Conservation (phyloP, 139 green algal genomes). For the Chlorella sp. region DNA sequence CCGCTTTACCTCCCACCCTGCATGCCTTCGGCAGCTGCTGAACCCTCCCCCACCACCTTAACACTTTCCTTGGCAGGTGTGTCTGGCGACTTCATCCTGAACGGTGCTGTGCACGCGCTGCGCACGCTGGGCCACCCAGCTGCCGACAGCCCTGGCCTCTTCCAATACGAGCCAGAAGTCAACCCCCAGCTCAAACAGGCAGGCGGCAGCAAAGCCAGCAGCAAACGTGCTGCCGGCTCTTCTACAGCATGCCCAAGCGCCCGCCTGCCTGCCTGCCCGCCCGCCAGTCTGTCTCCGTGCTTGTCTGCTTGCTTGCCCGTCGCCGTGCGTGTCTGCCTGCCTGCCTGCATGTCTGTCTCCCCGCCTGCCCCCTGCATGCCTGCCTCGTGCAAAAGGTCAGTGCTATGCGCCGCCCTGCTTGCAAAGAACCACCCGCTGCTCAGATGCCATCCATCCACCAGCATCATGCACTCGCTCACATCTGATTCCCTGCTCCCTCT, state of each 20-base stretch:
- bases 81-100: constrained; percentile 71
- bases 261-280: background rate
- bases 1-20: background rate
- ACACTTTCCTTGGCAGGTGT: constrained; percentile 46
- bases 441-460: too few species aligned
- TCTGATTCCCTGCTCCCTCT: background rate
- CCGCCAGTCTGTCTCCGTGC: too few species aligned
- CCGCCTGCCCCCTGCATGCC: too few species aligned
- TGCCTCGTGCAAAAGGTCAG: too few species aligned
- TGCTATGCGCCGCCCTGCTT: too few species aligned
- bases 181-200: constrained; percentile 44
- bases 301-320: too few species aligned
- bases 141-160: background rate
- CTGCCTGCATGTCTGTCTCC: too few species aligned
- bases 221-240: background rate
- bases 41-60: too few species aligned
- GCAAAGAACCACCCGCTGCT: too few species aligned
- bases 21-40: background rate
- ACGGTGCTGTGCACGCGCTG: constrained; percentile 60
- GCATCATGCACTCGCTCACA: background rate
- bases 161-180: constrained; percentile 46
- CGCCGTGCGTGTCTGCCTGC: too few species aligned
- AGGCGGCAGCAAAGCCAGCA: background rate
- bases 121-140: constrained; percentile 36
- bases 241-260: background rate